These are phyloP conservation scores for Aspergillus glaucus DNA, from an alignment of 2,329 filamentous ascomycete species.

Conservation along the genomic window DNA sequence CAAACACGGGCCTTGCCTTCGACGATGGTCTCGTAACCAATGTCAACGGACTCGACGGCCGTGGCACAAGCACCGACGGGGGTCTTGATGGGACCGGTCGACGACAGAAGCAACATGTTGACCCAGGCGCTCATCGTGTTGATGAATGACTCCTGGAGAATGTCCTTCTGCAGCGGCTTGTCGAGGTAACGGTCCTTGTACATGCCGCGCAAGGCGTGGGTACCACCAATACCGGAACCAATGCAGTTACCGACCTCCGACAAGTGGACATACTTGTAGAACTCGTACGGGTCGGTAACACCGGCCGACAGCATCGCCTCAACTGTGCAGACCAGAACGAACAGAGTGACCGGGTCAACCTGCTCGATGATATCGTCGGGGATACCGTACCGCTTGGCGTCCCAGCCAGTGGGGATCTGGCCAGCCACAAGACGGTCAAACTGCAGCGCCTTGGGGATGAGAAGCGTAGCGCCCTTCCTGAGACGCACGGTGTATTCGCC, in stretches of 20 bases:
- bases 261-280: constrained; percentile 98
- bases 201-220: constrained; percentile 88
- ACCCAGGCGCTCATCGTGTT: constrained; percentile 99
- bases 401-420: constrained; percentile 95
- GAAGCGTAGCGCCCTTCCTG: constrained; percentile 88
- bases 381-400: constrained; percentile 91
- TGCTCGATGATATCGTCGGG: constrained; percentile 97
- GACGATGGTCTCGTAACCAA: constrained; percentile 96
- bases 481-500: constrained; percentile 92
- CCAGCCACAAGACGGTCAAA: constrained; percentile 97
- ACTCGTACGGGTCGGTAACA: constrained; percentile 98
- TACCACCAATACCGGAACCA: constrained; percentile 96
- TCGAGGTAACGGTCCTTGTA: constrained; percentile 97
- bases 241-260: constrained; percentile 98
- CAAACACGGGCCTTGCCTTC: constrained; percentile 97
- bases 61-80: constrained; percentile 97
- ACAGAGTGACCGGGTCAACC: constrained; percentile 93
- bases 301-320: constrained; percentile 86
- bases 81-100: constrained; percentile 96
- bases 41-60: constrained; percentile 93
- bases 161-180: constrained; percentile 96
- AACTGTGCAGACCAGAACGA: constrained; percentile 86
- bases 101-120: constrained; percentile 96
- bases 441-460: constrained; percentile 93
- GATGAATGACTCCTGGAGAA: constrained; percentile 98